Evolutionary conservation across 768 basidiomycete species (phyloP).

Genomic region (Hericium alpestre): DNA sequence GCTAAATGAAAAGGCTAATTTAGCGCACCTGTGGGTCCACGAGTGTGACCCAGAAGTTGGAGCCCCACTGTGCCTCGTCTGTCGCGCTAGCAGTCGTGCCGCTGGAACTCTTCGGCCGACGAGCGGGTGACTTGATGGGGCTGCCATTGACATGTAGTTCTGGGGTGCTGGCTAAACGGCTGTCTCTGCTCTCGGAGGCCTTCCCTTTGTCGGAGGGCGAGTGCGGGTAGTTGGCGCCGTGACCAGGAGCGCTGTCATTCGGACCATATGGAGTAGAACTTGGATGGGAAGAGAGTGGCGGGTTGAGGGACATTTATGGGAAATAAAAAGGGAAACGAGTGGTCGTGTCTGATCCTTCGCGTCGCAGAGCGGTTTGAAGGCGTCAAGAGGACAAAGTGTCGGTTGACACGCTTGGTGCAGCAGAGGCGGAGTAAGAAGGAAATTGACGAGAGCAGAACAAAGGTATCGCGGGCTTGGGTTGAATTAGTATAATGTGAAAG

Average conservation of each 20-base stretch:
- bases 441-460: too few relatives aligned
- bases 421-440: too few relatives aligned
- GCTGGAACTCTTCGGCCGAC: conserved; percentile 6
- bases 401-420: too few relatives aligned
- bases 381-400: too few relatives aligned
- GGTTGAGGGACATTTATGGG: background rate
- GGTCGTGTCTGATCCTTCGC: too few relatives aligned
- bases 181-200: background rate
- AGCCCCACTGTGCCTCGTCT: conserved; percentile 50
- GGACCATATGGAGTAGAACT: background rate
- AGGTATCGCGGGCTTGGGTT: too few relatives aligned
- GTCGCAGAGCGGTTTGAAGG: too few relatives aligned
- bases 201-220: conserved; percentile 2
- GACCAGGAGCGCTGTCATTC: too few relatives aligned
- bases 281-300: conserved; percentile 1
- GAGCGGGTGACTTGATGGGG: conserved; percentile 10
- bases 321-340: background rate
- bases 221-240: background rate
- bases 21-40: conserved; percentile 73
- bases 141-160: conserved; percentile 20
- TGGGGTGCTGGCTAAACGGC: conserved; percentile 7
- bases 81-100: background rate
- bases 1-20: conserved; percentile 7
- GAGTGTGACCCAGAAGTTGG: conserved; percentile 91
- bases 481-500: too few relatives aligned